Percentiles rank a stretch among this genome's conserved stretches.
phyloP scores from a whole-genome alignment of 805 yeast genomes.

The Ogataea ramenticola region DNA sequence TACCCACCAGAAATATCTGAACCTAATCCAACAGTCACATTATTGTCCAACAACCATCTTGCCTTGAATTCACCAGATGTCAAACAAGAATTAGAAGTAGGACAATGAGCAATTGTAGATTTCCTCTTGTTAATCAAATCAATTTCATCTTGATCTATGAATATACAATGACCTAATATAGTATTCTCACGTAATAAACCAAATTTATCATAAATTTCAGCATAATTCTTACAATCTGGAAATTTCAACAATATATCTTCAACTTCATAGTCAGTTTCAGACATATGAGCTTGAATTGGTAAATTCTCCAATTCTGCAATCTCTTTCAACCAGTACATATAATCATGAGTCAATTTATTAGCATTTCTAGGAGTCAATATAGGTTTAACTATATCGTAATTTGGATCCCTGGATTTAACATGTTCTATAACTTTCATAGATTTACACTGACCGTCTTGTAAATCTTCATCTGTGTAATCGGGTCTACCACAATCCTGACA shows the following conservation, averaged over 20 bases:
- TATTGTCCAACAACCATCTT: conserved; percentile 54
- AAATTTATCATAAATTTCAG: conserved; percentile 68
- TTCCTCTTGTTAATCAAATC: conserved; percentile 43
- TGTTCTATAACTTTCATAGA: conserved; percentile 53
- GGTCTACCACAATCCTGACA: conserved; percentile 89
- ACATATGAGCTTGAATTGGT: conserved; percentile 86
- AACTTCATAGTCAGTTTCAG: conserved; percentile 74
- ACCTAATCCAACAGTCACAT: conserved; percentile 74
- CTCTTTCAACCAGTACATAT: conserved; percentile 58
- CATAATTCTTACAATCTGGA: conserved; percentile 62
- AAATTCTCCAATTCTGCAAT: conserved; percentile 40
- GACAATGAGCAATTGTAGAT: conserved; percentile 87
- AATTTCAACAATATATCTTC: conserved; percentile 64
- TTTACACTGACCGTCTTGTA: conserved; percentile 42
- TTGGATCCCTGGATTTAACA: conserved; percentile 46
- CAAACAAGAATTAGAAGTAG: conserved; percentile 80
- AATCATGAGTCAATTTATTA: conserved; percentile 65
- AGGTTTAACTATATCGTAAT: conserved; percentile 51
- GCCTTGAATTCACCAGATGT: conserved; percentile 89
- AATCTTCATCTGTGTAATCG: conserved; percentile 54
- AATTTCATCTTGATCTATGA: conserved; percentile 60
- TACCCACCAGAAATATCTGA: conserved; percentile 78
- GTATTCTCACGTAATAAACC: conserved; percentile 58
- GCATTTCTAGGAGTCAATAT: conserved; percentile 92
- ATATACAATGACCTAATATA: conserved; percentile 85